These are phyloP conservation scores for Stentor roeselii DNA, from an alignment of 73 alveolate species.

Conservation along the genomic window DNA sequence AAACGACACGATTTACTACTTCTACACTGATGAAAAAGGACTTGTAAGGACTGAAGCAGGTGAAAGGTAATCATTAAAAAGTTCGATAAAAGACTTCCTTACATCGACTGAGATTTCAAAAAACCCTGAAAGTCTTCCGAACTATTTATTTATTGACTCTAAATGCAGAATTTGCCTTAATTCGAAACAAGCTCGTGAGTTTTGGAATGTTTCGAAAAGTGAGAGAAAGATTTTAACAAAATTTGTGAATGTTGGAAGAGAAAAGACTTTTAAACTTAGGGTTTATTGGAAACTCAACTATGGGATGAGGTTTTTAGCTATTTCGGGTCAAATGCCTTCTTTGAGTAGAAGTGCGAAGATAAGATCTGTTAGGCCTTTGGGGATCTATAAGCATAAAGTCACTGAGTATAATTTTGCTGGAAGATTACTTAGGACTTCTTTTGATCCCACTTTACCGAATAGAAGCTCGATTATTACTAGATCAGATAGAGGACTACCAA, in stretches of 20 bases:
- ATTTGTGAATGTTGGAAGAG: background rate
- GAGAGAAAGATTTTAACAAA: background rate
- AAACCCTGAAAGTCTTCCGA: background rate
- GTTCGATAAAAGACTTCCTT: background rate
- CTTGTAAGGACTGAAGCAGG: background rate
- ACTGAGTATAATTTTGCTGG: conserved; percentile 8
- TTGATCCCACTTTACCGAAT: conserved; percentile 1
- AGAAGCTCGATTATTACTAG: background rate
- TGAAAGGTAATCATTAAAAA: background rate
- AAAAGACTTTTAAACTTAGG: background rate
- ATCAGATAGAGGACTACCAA: background rate
- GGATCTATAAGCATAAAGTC: background rate
- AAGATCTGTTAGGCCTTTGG: background rate
- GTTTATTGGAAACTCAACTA: background rate
- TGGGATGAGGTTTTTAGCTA: background rate
- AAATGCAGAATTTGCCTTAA: background rate
- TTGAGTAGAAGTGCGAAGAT: background rate
- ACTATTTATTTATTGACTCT: background rate
- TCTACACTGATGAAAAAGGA: conserved; percentile 13
- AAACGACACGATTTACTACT: background rate
- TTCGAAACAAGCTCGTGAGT: background rate
- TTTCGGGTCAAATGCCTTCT: background rate
- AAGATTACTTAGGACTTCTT: background rate
- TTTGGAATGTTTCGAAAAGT: background rate
- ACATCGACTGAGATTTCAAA: background rate